These are phyloP conservation scores for Xylaria sp. DNA, from an alignment of 2,329 filamentous ascomycete genomes.

Conservation along the genomic window DNA sequence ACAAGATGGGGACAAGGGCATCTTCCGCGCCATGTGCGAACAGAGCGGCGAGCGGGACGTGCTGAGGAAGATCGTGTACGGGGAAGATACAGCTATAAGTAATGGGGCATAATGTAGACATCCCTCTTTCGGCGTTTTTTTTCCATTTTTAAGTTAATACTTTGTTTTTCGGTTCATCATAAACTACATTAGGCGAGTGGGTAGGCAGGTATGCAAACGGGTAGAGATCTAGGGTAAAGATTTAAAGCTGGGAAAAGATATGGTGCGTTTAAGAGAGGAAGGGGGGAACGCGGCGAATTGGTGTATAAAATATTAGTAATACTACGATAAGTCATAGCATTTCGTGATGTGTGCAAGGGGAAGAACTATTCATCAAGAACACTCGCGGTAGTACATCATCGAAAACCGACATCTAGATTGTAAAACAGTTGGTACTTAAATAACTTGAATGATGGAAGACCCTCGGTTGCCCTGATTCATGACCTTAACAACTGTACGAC, in stretches of 20 bases:
- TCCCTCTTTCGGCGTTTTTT: not conserved
- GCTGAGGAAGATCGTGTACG: slow-evolving; percentile 34
- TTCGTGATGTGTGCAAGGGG: not conserved
- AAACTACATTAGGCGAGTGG: not conserved
- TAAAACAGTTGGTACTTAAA: too few relatives aligned
- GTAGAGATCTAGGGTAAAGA: not conserved
- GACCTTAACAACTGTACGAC: too few relatives aligned
- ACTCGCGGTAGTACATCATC: too few relatives aligned
- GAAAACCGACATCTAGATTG: too few relatives aligned
- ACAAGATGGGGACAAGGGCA: slow-evolving; percentile 19
- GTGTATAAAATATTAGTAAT: slow-evolving; percentile 13
- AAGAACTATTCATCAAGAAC: not conserved
- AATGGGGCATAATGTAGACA: not conserved
- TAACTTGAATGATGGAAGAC: too few relatives aligned
- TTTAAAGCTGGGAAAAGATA: not conserved
- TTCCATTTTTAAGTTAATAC: not conserved
- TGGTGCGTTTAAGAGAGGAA: not conserved
- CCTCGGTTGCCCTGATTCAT: too few relatives aligned
- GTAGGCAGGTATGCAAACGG: not conserved
- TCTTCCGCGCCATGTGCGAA: slow-evolving; percentile 40
- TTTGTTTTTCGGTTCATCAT: not conserved
- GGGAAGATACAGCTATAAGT: slow-evolving; percentile 11
- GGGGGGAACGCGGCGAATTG: not conserved
- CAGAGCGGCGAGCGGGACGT: slow-evolving; percentile 39
- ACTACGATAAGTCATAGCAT: not conserved